Evolutionary conservation across 2,329 filamentous ascomycete species (phyloP).

Genomic region (Gaeumannomyces sp.): DNA sequence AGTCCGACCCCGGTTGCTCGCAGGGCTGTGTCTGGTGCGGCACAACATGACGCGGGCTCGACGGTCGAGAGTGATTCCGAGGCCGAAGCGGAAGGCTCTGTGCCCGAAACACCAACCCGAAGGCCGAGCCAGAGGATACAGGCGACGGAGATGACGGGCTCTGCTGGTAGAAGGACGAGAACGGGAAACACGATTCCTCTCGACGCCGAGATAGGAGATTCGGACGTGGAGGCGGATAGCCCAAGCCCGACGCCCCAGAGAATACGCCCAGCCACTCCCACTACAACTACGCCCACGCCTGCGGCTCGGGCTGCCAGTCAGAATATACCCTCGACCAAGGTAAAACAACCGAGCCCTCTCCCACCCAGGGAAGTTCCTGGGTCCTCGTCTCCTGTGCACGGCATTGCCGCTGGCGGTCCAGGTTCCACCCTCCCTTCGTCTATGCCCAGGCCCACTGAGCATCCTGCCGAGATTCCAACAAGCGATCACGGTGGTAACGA

Average conservation of each 20-base stretch:
- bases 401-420: slow-evolving; percentile 3
- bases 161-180: neutral
- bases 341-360: neutral
- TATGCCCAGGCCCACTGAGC: slow-evolving; percentile 1
- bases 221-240: slow-evolving; percentile 3
- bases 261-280: neutral
- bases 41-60: neutral
- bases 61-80: neutral
- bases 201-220: slow-evolving; percentile 5
- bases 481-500: slow-evolving; percentile 10
- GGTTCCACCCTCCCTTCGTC: slow-evolving; percentile 5
- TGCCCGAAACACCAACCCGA: neutral
- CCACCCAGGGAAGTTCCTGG: neutral
- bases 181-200: neutral
- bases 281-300: neutral
- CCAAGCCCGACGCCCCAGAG: slow-evolving; percentile 4
- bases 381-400: neutral
- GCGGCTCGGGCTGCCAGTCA: too few species aligned
- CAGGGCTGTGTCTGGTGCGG: neutral
- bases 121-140: neutral
- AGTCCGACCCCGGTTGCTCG: neutral
- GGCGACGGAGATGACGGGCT: neutral
- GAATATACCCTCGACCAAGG: neutral
- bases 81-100: neutral
- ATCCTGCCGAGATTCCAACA: slow-evolving; percentile 2